A percentile compares a stretch with the other conserved stretches of the same genome.
These are phyloP conservation scores for Plasmodium ovale DNA, from an alignment of 169 alveolate species.

Conservation along the genomic window DNA sequence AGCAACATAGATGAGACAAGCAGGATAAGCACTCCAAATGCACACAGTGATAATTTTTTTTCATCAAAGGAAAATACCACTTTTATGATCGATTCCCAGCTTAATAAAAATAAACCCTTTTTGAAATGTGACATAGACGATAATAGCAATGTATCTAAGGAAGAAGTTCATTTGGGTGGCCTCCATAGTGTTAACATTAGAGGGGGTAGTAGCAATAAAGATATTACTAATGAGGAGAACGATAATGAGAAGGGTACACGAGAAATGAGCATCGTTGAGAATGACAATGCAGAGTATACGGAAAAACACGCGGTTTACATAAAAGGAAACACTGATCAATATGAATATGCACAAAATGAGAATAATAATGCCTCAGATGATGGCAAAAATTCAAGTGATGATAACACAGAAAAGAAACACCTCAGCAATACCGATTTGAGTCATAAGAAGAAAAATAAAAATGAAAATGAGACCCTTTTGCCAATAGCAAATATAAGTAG, in stretches of 20 bases:
- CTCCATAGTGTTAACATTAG: neutral
- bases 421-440: neutral
- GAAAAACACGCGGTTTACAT: neutral
- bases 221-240: neutral
- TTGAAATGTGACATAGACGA: neutral
- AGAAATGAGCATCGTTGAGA: neutral
- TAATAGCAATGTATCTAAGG: neutral
- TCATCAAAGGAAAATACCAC: neutral
- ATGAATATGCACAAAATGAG: slow-evolving; percentile 16
- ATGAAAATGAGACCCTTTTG: slow-evolving; percentile 78
- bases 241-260: neutral
- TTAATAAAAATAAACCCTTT: neutral
- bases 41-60: neutral
- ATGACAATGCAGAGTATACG: slow-evolving; percentile 8
- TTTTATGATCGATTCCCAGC: neutral
- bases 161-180: too few relatives aligned
- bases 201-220: neutral
- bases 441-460: slow-evolving; percentile 36
- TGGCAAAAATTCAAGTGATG: slow-evolving; percentile 33
- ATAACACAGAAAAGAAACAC: slow-evolving; percentile 17
- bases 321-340: slow-evolving; percentile 28
- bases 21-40: neutral
- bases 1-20: neutral
- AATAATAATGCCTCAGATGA: slow-evolving; percentile 53
- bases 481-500: slow-evolving; percentile 97